Percentiles rank a stretch among this genome's conserved stretches.
These are phyloP conservation scores for Hypoxylon crocopeplum DNA, from an alignment of 495 filamentous ascomycete species.

Conservation along the genomic window DNA sequence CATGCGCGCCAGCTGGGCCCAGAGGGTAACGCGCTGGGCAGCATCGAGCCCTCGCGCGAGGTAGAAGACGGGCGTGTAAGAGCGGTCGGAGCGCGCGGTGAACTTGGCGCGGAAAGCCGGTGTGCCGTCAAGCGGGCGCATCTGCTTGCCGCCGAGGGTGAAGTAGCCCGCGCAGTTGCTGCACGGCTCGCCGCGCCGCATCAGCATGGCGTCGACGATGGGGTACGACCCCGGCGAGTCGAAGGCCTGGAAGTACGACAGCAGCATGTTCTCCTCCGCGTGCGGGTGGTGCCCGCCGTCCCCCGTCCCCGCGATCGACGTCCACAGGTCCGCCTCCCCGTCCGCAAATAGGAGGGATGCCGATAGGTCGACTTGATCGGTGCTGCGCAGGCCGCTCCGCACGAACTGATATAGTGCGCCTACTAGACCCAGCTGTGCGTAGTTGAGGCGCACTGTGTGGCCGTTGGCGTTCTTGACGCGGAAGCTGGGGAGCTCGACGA, in stretches of 20 bases:
- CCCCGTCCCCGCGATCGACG: slow-evolving; percentile 12
- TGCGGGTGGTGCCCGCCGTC: slow-evolving; percentile 30
- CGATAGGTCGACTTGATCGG: slow-evolving; percentile 31
- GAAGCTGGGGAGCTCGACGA: slow-evolving; percentile 42
- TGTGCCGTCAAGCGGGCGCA: slow-evolving; percentile 32
- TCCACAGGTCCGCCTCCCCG: slow-evolving; percentile 41
- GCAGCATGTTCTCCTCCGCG: slow-evolving; percentile 40
- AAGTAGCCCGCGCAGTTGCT: slow-evolving; percentile 38
- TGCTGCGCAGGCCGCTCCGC: slow-evolving; percentile 30
- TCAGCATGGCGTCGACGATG: slow-evolving; percentile 38
- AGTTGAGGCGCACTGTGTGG: slow-evolving; percentile 29
- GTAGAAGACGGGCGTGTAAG: slow-evolving; percentile 41
- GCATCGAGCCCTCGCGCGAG: slow-evolving; percentile 32
- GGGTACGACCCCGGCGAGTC: slow-evolving; percentile 42
- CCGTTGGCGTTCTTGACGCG: slow-evolving; percentile 36
- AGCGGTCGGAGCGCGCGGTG: slow-evolving; percentile 37
- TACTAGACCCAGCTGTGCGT: slow-evolving; percentile 28
- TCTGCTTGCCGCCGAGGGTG: slow-evolving; percentile 36
- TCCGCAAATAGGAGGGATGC: slow-evolving; percentile 38
- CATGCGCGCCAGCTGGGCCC: slow-evolving; percentile 37
- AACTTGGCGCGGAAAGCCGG: slow-evolving; percentile 39
- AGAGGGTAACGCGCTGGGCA: slow-evolving; percentile 24
- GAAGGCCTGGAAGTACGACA: slow-evolving; percentile 41
- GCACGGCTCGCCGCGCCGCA: slow-evolving; percentile 37
- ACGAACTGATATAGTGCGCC: slow-evolving; percentile 35